Evolutionary conservation across 2,329 filamentous ascomycete species (phyloP), one percentile per base, ranked within the genome.

Genomic region (Parastagonospora nodorum): DNA sequence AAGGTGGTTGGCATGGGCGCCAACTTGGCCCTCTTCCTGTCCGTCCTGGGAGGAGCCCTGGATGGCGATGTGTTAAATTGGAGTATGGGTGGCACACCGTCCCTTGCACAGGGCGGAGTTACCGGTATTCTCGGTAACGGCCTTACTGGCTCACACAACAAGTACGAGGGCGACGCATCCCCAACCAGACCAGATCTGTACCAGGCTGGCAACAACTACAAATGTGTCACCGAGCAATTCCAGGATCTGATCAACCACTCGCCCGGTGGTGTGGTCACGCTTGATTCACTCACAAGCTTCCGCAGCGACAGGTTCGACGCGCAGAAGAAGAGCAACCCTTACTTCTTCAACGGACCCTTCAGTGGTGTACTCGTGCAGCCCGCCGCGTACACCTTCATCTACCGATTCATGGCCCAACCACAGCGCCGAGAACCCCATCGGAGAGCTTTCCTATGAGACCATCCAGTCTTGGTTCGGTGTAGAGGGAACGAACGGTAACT

Each of bases 401-500:
- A 53, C 43, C 60, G 62, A 14, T 64, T 65, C 54, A 65, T 65
- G 62, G 62, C 62, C 62, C 1, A 64, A 65, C 19, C 62, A 65
- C 30, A 60, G 53, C 16, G 55, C 53, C 1, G 59, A 62, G 15
- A 19, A 57, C 30, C 62, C 62, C 5, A 39, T 38, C 2, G 62
- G 60, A 16, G 30, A 48, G 2, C 36, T 65, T 12, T 52, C 37
- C 12, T 52, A 57, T 40, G 60, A 62, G 12, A 50, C 52, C 10
- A 42, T 65, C 12, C 57, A 65, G 48, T 63, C 58, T 0, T 65
- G 62, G 62, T 64, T 64, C 19, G 62, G 62, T 39, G 49, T 65
- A 4, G 19, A 61, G 9, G 61, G 61, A 4, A 33, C 28, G 1
- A 55, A 44, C 15, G 53, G 52, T 5, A 58, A 53, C 9, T 65